Conservation (phyloP, 768 basidiomycete species). For the Russula vinacea region DNA sequence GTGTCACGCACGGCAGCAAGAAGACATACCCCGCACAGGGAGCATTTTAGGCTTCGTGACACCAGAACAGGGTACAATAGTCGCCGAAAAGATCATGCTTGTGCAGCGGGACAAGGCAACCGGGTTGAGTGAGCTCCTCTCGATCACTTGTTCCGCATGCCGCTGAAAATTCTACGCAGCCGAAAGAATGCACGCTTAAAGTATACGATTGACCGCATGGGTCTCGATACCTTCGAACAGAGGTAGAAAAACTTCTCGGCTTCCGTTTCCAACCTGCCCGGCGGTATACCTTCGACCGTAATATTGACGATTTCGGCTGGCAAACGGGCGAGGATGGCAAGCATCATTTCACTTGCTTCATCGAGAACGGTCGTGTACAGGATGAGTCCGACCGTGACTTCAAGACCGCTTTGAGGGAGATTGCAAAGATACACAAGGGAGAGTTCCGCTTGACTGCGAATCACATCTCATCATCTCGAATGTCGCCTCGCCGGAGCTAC, state of each 20-base stretch:
- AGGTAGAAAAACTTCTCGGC: slow-evolving; percentile 87
- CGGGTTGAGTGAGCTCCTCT: slow-evolving; percentile 68
- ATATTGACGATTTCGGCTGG: slow-evolving; percentile 96
- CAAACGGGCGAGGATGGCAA: slow-evolving; percentile 78
- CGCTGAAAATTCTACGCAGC: slow-evolving; percentile 31
- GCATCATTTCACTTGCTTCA: slow-evolving; percentile 90
- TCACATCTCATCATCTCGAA: slow-evolving; percentile 92
- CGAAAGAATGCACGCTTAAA: slow-evolving; percentile 83
- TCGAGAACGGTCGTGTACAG: slow-evolving; percentile 97
- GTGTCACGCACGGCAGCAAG: slow-evolving; percentile 98
- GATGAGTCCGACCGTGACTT: slow-evolving; percentile 87
- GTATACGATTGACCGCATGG: slow-evolving; percentile 97
- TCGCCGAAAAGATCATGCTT: slow-evolving; percentile 92
- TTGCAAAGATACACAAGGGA: slow-evolving; percentile 93
- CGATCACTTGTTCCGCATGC: background rate
- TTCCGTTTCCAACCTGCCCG: slow-evolving; percentile 71
- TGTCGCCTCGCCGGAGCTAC: slow-evolving; percentile 67
- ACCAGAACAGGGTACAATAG: slow-evolving; percentile 74
- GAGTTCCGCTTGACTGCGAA: slow-evolving; percentile 91
- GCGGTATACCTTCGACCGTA: slow-evolving; percentile 77
- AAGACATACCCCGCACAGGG: slow-evolving; percentile 94
- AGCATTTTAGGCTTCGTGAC: slow-evolving; percentile 92
- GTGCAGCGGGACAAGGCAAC: slow-evolving; percentile 96
- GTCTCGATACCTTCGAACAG: slow-evolving; percentile 77
- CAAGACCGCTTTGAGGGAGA: slow-evolving; percentile 89